Evolutionary conservation across 2,329 filamentous ascomycete genomes (phyloP).

Genomic region (Leptographium procerum): DNA sequence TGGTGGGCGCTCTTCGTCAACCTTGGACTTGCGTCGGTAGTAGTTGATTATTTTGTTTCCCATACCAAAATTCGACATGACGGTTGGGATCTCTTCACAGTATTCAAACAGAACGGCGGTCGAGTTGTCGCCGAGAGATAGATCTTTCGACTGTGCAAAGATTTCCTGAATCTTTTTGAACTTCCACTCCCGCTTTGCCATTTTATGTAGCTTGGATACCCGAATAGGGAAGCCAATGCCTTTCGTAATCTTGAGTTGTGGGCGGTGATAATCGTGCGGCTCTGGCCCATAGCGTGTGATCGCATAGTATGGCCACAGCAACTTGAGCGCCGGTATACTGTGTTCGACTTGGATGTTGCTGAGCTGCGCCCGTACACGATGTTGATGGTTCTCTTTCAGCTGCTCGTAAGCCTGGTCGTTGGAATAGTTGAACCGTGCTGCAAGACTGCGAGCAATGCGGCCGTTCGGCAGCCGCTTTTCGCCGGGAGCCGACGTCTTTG

Average conservation of each 20-base stretch:
- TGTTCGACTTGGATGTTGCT: conserved; percentile 91
- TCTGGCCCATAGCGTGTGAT: conserved; percentile 61
- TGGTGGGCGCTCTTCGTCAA: conserved; percentile 63
- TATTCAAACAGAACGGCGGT: conserved; percentile 85
- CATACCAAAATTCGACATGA: conserved; percentile 96
- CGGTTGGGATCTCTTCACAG: conserved; percentile 83
- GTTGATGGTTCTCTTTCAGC: conserved; percentile 92
- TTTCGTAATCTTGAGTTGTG: conserved; percentile 60
- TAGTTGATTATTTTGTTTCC: conserved; percentile 94
- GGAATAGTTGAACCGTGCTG: conserved; percentile 83
- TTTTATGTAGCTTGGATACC: conserved; percentile 54
- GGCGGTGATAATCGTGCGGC: conserved; percentile 74
- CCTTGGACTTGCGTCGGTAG: conserved; percentile 72
- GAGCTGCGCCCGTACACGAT: conserved; percentile 86
- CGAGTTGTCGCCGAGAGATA: conserved; percentile 82
- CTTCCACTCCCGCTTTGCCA: conserved; percentile 74
- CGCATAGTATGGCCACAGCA: conserved; percentile 94
- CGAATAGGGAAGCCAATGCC: conserved; percentile 56
- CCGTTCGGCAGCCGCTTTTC: conserved; percentile 57
- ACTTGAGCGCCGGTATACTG: conserved; percentile 77
- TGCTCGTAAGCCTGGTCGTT: conserved; percentile 94
- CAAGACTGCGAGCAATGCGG: conserved; percentile 60
- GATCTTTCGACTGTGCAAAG: conserved; percentile 68
- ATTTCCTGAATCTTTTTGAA: conserved; percentile 67
- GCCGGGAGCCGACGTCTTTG: conserved; percentile 29